Conservation (phyloP, 345 rosid genomes). For the Cardamine chenopodiifolia region DNA sequence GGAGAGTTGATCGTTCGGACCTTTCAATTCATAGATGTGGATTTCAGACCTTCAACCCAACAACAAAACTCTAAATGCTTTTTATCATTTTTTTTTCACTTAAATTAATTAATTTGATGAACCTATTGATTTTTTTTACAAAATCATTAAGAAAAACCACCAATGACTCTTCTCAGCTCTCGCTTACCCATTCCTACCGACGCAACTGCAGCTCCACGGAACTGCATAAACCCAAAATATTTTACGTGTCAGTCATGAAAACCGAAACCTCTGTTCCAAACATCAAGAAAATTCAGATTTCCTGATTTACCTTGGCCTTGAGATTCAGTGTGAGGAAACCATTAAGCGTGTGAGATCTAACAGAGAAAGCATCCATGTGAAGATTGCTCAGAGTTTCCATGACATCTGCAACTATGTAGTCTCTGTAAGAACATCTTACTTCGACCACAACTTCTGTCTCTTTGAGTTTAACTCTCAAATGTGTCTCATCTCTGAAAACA, state of each 20-base stretch:
- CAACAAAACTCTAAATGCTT: no score
- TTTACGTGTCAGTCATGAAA: slow-evolving; percentile 11
- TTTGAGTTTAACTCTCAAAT: slow-evolving; percentile 41
- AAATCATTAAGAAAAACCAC: slow-evolving; percentile 27
- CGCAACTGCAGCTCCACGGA: slow-evolving; percentile 64
- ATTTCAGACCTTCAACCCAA: no score
- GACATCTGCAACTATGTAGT: slow-evolving; percentile 68
- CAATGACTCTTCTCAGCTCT: slow-evolving; percentile 61
- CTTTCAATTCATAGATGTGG: no score
- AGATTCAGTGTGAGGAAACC: slow-evolving; percentile 61
- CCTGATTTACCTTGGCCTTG: slow-evolving; percentile 64
- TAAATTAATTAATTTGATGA: no score
- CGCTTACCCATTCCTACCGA: slow-evolving; percentile 67
- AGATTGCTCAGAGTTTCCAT: slow-evolving; percentile 77
- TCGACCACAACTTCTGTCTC: slow-evolving; percentile 61
- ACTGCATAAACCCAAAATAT: slow-evolving; percentile 45
- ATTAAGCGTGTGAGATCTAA: slow-evolving; percentile 66
- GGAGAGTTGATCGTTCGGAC: no score
- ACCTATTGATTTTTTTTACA: no score
- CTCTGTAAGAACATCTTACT: slow-evolving; percentile 68
- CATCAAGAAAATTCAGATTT: background rate
- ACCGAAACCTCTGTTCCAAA: background rate
- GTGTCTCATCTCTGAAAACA: slow-evolving; percentile 43
- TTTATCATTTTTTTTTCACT: no score
- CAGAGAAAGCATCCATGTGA: slow-evolving; percentile 68